phyloP scores from a whole-genome alignment of 2,329 filamentous ascomycete species.

The Pseudogymnoascus verrucosus region DNA sequence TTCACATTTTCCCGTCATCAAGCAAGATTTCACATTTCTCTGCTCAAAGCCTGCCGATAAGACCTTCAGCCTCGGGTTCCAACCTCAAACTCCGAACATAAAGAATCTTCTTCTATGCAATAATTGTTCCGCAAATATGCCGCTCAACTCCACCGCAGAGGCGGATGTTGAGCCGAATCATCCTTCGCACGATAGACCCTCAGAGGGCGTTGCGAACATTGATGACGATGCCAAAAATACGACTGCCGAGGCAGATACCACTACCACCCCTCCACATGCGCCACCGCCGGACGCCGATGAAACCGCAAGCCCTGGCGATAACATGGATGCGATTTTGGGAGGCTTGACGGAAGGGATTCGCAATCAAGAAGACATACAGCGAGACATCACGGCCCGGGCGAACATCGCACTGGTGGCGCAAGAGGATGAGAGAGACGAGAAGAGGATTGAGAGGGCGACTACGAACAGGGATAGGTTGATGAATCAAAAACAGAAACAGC shows the following conservation, averaged over 20 bases:
- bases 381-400: conserved; percentile 66
- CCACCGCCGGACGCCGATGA: neutral
- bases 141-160: conserved; percentile 6
- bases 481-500: conserved; percentile 52
- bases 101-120: conserved; percentile 5
- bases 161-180: conserved; percentile 2
- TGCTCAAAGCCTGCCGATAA: neutral
- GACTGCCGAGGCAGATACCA: conserved; percentile 14
- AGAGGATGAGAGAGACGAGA: conserved; percentile 55
- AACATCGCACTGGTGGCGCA: conserved; percentile 51
- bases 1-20: neutral
- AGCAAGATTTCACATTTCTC: conserved; percentile 2
- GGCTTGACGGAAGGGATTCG: conserved; percentile 62
- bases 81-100: neutral
- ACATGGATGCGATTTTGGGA: conserved; percentile 37
- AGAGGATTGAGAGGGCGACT: conserved; percentile 52
- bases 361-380: conserved; percentile 83
- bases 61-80: neutral
- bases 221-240: conserved; percentile 20
- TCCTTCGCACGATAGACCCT: neutral
- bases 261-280: neutral
- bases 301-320: neutral
- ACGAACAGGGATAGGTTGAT: conserved; percentile 51
- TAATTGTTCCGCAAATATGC: neutral
- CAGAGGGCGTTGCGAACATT: conserved; percentile 6